phyloP scores from a whole-genome alignment of 2,329 filamentous ascomycete species.

The Aspergillus ochraceus region DNA sequence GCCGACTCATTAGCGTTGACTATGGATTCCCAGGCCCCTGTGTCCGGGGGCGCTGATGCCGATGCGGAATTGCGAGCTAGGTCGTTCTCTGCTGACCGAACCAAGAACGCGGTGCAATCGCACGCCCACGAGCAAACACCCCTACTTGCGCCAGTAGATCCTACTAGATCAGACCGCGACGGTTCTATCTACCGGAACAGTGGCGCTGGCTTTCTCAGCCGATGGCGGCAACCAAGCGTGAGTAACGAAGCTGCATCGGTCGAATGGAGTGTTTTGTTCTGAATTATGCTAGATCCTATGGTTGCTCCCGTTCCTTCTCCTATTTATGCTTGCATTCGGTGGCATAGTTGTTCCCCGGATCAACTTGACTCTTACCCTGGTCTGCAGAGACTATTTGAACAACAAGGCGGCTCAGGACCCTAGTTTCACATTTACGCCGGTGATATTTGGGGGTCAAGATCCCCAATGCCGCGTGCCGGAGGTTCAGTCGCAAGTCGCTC shows the following conservation, averaged over 20 bases:
- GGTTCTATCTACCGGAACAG: not conserved
- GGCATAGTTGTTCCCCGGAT: slow-evolving; percentile 82
- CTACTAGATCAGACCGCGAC: not conserved
- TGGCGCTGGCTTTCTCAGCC: not conserved
- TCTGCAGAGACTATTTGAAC: slow-evolving; percentile 80
- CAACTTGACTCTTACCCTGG: slow-evolving; percentile 78
- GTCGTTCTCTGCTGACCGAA: slow-evolving; percentile 10
- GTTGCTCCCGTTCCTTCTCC: slow-evolving; percentile 75
- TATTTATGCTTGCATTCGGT: slow-evolving; percentile 84
- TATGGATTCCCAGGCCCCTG: slow-evolving; percentile 37
- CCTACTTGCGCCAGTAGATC: slow-evolving; percentile 18
- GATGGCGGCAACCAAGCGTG: slow-evolving; percentile 53
- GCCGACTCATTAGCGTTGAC: not conserved
- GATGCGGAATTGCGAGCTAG: slow-evolving; percentile 27
- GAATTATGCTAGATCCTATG: slow-evolving; percentile 65
- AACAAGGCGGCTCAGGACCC: slow-evolving; percentile 63
- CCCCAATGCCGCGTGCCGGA: slow-evolving; percentile 77
- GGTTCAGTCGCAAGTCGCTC: slow-evolving; percentile 73
- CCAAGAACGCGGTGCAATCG: slow-evolving; percentile 21
- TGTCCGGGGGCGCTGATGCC: slow-evolving; percentile 33
- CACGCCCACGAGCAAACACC: slow-evolving; percentile 27
- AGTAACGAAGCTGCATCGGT: slow-evolving; percentile 18
- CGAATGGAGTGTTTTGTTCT: slow-evolving; percentile 1
- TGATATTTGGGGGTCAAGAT: slow-evolving; percentile 69
- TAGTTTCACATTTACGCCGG: slow-evolving; percentile 59